Percentiles rank a stretch among this genome's conserved stretches.
Evolutionary conservation across 2,329 filamentous ascomycete species (phyloP).

Genomic region (Basipetospora sp.): DNA sequence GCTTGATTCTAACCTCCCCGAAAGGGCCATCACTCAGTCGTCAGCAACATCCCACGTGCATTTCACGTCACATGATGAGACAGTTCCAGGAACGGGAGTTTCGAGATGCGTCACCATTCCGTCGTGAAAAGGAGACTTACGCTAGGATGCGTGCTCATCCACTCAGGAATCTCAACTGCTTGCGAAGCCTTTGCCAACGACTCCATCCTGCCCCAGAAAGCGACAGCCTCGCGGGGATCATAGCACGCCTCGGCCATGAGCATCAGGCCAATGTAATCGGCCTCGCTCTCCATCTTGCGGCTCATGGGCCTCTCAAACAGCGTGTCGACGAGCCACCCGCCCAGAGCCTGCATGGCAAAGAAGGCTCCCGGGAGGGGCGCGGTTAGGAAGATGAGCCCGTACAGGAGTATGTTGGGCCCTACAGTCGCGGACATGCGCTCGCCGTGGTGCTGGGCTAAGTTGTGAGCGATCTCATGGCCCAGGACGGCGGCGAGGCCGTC

Average conservation of each 20-base stretch:
- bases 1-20: slow-evolving; percentile 45
- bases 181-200: slow-evolving; percentile 22
- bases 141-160: slow-evolving; percentile 63
- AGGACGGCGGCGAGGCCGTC: slow-evolving; percentile 60
- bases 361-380: slow-evolving; percentile 28
- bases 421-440: slow-evolving; percentile 45
- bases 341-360: slow-evolving; percentile 25
- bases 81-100: too few relatives aligned
- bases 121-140: slow-evolving; percentile 30
- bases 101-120: too few relatives aligned
- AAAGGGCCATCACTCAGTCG: too few relatives aligned
- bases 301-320: slow-evolving; percentile 55
- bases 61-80: too few relatives aligned
- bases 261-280: slow-evolving; percentile 67
- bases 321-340: slow-evolving; percentile 41
- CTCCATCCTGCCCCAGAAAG: slow-evolving; percentile 56
- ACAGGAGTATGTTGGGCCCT: slow-evolving; percentile 36
- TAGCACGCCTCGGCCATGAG: slow-evolving; percentile 75
- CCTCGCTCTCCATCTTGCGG: slow-evolving; percentile 59
- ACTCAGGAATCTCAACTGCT: slow-evolving; percentile 45
- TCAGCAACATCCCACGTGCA: too few relatives aligned
- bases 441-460: slow-evolving; percentile 51
- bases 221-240: slow-evolving; percentile 50
- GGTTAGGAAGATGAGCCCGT: slow-evolving; percentile 33
- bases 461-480: slow-evolving; percentile 69